Percentiles rank a stretch among this genome's conserved stretches.
Conservation (phyloP, 2,329 filamentous ascomycete genomes). For the Juglanconis oblonga region DNA sequence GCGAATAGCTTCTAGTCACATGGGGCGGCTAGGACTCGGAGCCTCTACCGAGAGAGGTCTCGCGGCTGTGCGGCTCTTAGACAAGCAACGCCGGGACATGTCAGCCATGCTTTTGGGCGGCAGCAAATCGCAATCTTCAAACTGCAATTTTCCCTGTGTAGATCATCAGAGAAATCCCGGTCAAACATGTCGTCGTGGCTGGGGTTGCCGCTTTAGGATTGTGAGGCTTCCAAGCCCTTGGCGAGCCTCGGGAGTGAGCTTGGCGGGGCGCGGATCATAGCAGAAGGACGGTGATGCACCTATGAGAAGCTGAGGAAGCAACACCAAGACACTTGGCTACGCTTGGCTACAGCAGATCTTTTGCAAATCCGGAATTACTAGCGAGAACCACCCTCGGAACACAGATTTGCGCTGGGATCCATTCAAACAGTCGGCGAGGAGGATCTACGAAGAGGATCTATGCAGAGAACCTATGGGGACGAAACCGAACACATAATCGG, state of each 20-base stretch:
- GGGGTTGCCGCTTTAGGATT: not conserved
- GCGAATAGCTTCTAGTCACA: not conserved
- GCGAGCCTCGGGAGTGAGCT: not conserved
- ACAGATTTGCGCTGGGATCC: too few relatives aligned
- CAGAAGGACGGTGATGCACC: not conserved
- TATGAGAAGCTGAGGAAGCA: not conserved
- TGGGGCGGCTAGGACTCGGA: not conserved
- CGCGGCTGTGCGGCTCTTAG: not conserved
- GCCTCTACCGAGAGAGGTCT: not conserved
- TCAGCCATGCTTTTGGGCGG: not conserved
- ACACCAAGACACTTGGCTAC: not conserved
- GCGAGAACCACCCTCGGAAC: not conserved
- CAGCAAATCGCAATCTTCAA: not conserved
- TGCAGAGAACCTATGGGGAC: not conserved
- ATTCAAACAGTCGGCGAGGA: too few relatives aligned
- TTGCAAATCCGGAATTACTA: not conserved
- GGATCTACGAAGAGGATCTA: too few relatives aligned
- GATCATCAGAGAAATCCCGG: not conserved
- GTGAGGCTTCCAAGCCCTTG: not conserved
- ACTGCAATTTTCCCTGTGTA: not conserved
- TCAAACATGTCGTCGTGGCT: not conserved
- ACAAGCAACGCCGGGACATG: not conserved
- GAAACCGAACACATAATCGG: not conserved
- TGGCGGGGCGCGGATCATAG: not conserved
- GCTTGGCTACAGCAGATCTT: not conserved